These are phyloP conservation scores for Amylostereum chailletii DNA, from an alignment of 1,284 basidiomycete genomes.

Conservation along the genomic window DNA sequence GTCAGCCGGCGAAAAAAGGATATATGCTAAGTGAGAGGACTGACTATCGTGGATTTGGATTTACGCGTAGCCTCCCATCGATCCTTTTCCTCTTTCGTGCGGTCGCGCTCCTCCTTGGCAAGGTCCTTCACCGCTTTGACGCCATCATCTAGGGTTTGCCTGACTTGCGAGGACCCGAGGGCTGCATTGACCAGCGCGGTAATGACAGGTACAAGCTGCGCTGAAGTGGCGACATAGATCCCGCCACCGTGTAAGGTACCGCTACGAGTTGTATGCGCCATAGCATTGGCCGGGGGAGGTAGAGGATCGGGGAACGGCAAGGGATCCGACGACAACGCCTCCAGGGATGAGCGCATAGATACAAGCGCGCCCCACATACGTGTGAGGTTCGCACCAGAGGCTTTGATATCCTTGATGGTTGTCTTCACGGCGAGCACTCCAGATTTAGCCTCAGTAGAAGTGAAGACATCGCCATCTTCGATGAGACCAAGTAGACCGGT, in stretches of 20 bases:
- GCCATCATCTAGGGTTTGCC: slow-evolving; percentile 50
- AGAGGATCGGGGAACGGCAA: slow-evolving; percentile 45
- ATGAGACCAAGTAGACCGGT: slow-evolving; percentile 50
- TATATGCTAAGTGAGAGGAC: not conserved
- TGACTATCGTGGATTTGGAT: not conserved
- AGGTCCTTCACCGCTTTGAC: slow-evolving; percentile 44
- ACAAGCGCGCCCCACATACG: slow-evolving; percentile 53
- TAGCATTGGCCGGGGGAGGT: slow-evolving; percentile 33
- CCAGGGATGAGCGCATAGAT: slow-evolving; percentile 31
- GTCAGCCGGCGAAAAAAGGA: not conserved
- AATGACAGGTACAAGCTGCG: slow-evolving; percentile 60
- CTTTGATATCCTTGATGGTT: slow-evolving; percentile 41
- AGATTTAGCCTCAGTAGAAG: slow-evolving; percentile 21
- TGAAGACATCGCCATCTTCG: slow-evolving; percentile 28
- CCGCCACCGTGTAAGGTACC: slow-evolving; percentile 23
- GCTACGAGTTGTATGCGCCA: slow-evolving; percentile 28
- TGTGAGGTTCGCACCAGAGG: slow-evolving; percentile 43
- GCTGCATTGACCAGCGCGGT: slow-evolving; percentile 44
- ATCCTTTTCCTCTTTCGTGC: slow-evolving; percentile 39
- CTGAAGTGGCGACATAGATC: slow-evolving; percentile 34
- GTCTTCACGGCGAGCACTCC: slow-evolving; percentile 31
- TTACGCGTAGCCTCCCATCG: slow-evolving; percentile 18
- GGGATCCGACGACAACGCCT: slow-evolving; percentile 13
- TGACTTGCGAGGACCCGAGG: slow-evolving; percentile 36
- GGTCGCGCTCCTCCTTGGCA: slow-evolving; percentile 40